These are phyloP conservation scores for Heliamphora pulchella DNA, from an alignment of 179 eudicot species.

Conservation along the genomic window DNA sequence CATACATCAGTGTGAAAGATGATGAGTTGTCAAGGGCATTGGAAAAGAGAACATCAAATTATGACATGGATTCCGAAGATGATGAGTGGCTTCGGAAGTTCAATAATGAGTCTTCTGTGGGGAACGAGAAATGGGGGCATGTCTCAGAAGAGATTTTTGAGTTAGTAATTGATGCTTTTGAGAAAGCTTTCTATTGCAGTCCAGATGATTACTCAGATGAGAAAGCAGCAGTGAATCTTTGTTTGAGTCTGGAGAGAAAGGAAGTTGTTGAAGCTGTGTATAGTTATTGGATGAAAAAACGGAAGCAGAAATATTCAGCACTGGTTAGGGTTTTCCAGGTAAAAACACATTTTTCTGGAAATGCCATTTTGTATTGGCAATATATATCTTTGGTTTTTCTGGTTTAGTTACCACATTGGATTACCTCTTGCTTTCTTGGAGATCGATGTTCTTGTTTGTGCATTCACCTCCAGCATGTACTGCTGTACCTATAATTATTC, in stretches of 20 bases:
- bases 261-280: conserved; percentile 44
- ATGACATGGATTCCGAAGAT: conserved; percentile 84
- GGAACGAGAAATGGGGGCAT: conserved; percentile 20
- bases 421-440: neutral
- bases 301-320: conserved; percentile 50
- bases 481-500: neutral
- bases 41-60: conserved; percentile 54
- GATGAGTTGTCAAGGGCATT: conserved; percentile 75
- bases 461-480: neutral
- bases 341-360: conserved; percentile 10
- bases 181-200: conserved; percentile 52
- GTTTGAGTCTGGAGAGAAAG: conserved; percentile 34
- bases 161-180: conserved; percentile 70
- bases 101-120: conserved; percentile 30
- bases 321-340: conserved; percentile 76
- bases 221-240: conserved; percentile 32
- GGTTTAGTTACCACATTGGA: neutral
- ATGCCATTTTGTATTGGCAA: neutral
- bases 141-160: conserved; percentile 62
- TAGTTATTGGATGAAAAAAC: conserved; percentile 58
- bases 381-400: conserved; percentile 1
- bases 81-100: conserved; percentile 61
- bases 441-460: neutral
- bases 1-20: conserved; percentile 51
- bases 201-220: conserved; percentile 47